Percentiles rank a stretch among this genome's conserved stretches.
These are phyloP conservation scores for Pythium sp. DNA, from an alignment of 352 stramenopile species.

Conservation along the genomic window DNA sequence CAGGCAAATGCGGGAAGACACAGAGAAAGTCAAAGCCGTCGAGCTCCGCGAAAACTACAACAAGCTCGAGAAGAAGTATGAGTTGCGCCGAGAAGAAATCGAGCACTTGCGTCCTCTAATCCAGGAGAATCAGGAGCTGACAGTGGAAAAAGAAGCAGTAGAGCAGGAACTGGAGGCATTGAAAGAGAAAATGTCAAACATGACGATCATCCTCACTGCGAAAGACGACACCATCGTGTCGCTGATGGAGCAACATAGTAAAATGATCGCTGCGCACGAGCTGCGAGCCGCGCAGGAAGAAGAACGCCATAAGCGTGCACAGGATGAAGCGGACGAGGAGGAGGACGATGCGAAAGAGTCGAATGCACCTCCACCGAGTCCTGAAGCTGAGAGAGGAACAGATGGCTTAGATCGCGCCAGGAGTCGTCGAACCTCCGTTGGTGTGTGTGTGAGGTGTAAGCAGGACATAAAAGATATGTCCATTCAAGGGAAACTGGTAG, in stretches of 20 bases:
- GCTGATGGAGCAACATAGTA: constrained; percentile 74
- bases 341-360: constrained; percentile 13
- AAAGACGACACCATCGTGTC: constrained; percentile 70
- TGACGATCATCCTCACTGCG: constrained; percentile 34
- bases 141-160: constrained; percentile 32
- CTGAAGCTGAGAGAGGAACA: background rate
- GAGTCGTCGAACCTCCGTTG: constrained; percentile 5
- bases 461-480: constrained; percentile 41
- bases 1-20: constrained; percentile 91
- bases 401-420: background rate
- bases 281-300: constrained; percentile 49
- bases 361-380: background rate
- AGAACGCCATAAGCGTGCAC: constrained; percentile 33
- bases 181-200: constrained; percentile 39
- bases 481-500: constrained; percentile 13
- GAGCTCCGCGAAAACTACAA: constrained; percentile 82
- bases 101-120: constrained; percentile 57
- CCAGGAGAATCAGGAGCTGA: constrained; percentile 46
- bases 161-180: constrained; percentile 29
- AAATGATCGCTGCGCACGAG: constrained; percentile 66
- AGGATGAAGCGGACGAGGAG: constrained; percentile 44
- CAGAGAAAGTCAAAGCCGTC: constrained; percentile 83
- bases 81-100: constrained; percentile 53
- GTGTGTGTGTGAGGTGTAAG: constrained; percentile 63
- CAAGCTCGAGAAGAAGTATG: constrained; percentile 73